phyloP scores from a whole-genome alignment of 1,284 basidiomycete species.

The Taiwanofungus camphoratus region DNA sequence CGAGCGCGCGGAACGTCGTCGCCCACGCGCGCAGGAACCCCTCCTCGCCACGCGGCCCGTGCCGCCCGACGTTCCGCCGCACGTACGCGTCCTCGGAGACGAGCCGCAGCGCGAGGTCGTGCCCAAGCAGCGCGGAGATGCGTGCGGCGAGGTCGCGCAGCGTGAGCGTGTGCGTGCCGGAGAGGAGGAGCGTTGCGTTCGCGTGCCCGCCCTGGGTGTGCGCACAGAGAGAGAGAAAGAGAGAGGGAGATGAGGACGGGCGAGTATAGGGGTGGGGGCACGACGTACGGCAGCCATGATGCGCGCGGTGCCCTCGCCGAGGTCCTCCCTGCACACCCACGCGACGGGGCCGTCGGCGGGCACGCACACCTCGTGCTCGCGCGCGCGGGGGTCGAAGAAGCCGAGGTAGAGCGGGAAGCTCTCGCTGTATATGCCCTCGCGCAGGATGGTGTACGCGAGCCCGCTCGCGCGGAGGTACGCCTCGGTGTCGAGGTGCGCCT shows the following conservation, averaged over 20 bases:
- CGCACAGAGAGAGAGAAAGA: no score
- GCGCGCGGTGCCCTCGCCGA: conserved; percentile 30
- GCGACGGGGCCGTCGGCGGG: conserved; percentile 28
- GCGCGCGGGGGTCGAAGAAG: conserved; percentile 19
- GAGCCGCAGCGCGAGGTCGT: conserved; percentile 19
- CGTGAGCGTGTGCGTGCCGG: conserved; percentile 23
- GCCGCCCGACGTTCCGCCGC: conserved; percentile 15
- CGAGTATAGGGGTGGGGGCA: no score
- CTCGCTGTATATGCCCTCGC: conserved; percentile 37
- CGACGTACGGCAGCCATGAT: conserved; percentile 22
- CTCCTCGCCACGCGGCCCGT: conserved; percentile 18
- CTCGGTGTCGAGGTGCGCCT: conserved; percentile 34
- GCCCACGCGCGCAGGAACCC: conserved; percentile 27
- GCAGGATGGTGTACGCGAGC: conserved; percentile 31
- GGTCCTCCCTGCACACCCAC: conserved; percentile 28
- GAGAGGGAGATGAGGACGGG: no score
- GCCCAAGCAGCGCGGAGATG: conserved; percentile 19
- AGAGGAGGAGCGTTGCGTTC: conserved; percentile 26
- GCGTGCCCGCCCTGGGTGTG: conserved; percentile 20
- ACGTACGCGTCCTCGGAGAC: conserved; percentile 27
- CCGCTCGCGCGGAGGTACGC: conserved; percentile 30
- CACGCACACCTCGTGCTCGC: conserved; percentile 21
- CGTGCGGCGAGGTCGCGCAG: conserved; percentile 21
- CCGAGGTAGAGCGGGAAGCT: conserved; percentile 33
- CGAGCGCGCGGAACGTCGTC: conserved; percentile 26